A percentile compares a stretch with the other conserved stretches of the same genome.
These are phyloP conservation scores for Candida sp. DNA, from an alignment of 1,139 yeast species.

Conservation along the genomic window DNA sequence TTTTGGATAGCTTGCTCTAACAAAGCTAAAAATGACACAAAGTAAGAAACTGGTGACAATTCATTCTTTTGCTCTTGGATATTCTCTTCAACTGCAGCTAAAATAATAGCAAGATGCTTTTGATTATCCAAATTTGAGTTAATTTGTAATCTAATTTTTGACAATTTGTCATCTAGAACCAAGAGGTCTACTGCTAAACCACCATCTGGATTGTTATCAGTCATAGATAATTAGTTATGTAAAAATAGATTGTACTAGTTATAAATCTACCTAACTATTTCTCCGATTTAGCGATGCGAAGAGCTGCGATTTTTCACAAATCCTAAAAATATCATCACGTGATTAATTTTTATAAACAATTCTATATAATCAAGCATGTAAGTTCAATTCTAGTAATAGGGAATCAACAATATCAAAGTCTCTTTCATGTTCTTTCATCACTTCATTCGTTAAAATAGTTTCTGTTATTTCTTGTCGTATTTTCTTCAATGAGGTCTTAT, in stretches of 20 bases:
- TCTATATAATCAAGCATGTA: constrained; percentile 34
- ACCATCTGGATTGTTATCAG: constrained; percentile 45
- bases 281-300: constrained; percentile 8
- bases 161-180: constrained; percentile 64
- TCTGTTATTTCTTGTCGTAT: not conserved
- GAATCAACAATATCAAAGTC: constrained; percentile 42
- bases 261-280: not conserved
- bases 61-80: constrained; percentile 66
- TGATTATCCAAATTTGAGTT: constrained; percentile 81
- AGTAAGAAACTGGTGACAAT: constrained; percentile 68
- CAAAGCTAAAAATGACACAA: constrained; percentile 77
- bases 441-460: constrained; percentile 1
- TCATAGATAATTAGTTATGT: constrained; percentile 7
- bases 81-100: constrained; percentile 89
- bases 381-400: constrained; percentile 35
- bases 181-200: constrained; percentile 31
- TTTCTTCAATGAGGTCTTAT: constrained; percentile 1
- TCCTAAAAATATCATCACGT: constrained; percentile 4
- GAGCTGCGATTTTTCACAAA: constrained; percentile 3
- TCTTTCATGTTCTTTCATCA: constrained; percentile 20
- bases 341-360: not conserved
- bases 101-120: constrained; percentile 66
- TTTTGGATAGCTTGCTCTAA: constrained; percentile 69
- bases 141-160: constrained; percentile 67
- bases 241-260: too few relatives aligned